Base-by-base conservation (phyloP, 2,329 filamentous ascomycete species). In the Pseudocercospora macadamiae region DNA sequence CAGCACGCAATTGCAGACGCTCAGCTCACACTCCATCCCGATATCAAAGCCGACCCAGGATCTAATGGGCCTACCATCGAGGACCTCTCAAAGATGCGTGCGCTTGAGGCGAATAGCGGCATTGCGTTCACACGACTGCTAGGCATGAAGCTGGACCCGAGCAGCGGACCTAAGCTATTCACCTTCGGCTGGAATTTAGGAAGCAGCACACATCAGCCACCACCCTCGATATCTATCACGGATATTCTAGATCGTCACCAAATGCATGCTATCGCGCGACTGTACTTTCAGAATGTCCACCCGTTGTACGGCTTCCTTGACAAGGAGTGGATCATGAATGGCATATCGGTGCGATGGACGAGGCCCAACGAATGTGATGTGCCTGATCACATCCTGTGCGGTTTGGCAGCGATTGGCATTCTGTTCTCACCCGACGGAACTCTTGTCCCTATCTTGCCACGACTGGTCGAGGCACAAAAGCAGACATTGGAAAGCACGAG, bases 141-240 rank as follows among this genome's bases (percentile, higher is more conserved):
- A 32, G 83, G 80, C 0, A 73, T 83, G 42, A 76, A 78, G 42
- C 74, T 85, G 18, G 82, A 86, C 65, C 79, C 82, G 0, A 77
- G 77, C 3, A 79, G 79, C 64, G 81, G 80, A 1, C 82, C 83
- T 0, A 76, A 80, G 47, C 73, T 84, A 55, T 80, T 83, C 63
- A 76, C 82, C 0, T 85, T 86, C 66, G 82, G 80, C 0, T 86
- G 83, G 83, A 85, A 86, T 64, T 69, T 79, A 12, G 76, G 71
- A 44, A 64, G 68, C 56, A 67, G 68, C 3, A 59, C 64, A 0
- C 67, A 72, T 47, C 51, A 53, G 7, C 61, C 65, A 19, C 62
- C 65, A 9, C 53, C 57, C 7, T 47, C 39, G 16, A 58, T 62
- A 10, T 57, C 68, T 2, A 75, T 85, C 1, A 79, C 76, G 1